Evolutionary conservation across 164 flowering plant species (phyloP).

Genomic region (Chloranthus sessilifolius): DNA sequence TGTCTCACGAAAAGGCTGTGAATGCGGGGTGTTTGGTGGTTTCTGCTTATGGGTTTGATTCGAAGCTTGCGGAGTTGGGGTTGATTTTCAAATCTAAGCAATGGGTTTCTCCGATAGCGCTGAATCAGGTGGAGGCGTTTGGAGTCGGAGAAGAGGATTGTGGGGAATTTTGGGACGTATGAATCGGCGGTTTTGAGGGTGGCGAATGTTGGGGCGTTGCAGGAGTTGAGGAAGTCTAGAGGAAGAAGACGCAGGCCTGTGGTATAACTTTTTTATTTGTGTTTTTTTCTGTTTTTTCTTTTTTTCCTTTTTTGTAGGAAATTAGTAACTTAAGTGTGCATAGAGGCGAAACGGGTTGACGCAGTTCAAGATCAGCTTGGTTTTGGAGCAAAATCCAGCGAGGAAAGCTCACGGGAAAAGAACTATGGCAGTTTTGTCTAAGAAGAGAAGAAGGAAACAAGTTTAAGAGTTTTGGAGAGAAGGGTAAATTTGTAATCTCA

Average conservation of each 20-base stretch:
- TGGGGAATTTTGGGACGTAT: constrained; percentile 67
- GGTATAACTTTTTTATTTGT: constrained; percentile 42
- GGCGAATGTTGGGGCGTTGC: constrained; percentile 48
- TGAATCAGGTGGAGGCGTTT: constrained; percentile 63
- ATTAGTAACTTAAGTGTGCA: no score
- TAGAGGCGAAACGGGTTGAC: no score
- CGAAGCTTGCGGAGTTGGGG: constrained; percentile 79
- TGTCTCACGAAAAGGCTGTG: constrained; percentile 46
- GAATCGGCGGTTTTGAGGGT: constrained; percentile 74
- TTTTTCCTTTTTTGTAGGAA: no score
- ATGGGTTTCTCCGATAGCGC: constrained; percentile 44
- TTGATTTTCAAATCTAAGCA: constrained; percentile 58
- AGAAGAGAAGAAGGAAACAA: no score
- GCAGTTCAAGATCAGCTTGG: no score
- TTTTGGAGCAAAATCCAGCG: no score
- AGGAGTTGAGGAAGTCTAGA: constrained; percentile 49
- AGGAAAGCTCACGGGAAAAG: no score
- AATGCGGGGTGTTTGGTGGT: constrained; percentile 54
- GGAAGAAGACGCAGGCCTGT: constrained; percentile 51
- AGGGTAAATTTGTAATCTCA: no score
- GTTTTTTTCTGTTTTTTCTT: no score
- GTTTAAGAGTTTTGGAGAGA: no score
- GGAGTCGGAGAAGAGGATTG: constrained; percentile 66
- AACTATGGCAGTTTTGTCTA: no score
- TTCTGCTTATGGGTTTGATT: constrained; percentile 83